Evolutionary conservation across 163 green algal genomes (phyloP).

Genomic region (Smithsoniella earleae): DNA sequence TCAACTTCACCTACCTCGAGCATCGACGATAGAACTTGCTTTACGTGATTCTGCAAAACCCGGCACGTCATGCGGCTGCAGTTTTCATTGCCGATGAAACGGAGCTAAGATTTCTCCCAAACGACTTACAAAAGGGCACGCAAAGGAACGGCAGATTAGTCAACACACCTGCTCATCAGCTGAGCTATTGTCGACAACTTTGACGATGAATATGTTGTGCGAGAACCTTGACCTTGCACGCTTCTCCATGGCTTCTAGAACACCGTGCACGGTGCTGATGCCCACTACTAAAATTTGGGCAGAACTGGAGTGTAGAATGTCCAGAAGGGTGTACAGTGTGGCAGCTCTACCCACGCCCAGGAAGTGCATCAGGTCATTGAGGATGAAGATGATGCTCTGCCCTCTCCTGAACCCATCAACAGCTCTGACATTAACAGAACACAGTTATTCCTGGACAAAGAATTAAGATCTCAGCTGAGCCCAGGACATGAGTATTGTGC

Average conservation of each 20-base stretch:
- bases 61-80: not conserved
- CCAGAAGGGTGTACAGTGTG: slow-evolving; percentile 83
- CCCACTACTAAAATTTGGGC: slow-evolving; percentile 70
- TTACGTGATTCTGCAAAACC: not conserved
- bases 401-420: slow-evolving; percentile 34
- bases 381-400: slow-evolving; percentile 40
- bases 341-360: slow-evolving; percentile 54
- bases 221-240: slow-evolving; percentile 71
- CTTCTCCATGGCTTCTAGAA: slow-evolving; percentile 79
- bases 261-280: slow-evolving; percentile 53
- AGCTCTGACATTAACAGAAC: too few relatives aligned
- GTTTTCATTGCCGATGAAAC: not conserved
- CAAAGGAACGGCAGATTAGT: not conserved
- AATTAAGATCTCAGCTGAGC: too few relatives aligned
- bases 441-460: too few relatives aligned
- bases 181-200: not conserved
- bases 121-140: not conserved
- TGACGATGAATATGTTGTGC: slow-evolving; percentile 46
- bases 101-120: not conserved
- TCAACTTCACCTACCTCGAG: too few relatives aligned
- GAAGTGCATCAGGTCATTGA: slow-evolving; percentile 37
- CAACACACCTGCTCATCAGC: not conserved
- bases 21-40: not conserved
- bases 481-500: too few relatives aligned
- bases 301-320: slow-evolving; percentile 55